Base-by-base conservation (phyloP, 2,329 filamentous ascomycete genomes). In the Aspergillus thermomutatus region DNA sequence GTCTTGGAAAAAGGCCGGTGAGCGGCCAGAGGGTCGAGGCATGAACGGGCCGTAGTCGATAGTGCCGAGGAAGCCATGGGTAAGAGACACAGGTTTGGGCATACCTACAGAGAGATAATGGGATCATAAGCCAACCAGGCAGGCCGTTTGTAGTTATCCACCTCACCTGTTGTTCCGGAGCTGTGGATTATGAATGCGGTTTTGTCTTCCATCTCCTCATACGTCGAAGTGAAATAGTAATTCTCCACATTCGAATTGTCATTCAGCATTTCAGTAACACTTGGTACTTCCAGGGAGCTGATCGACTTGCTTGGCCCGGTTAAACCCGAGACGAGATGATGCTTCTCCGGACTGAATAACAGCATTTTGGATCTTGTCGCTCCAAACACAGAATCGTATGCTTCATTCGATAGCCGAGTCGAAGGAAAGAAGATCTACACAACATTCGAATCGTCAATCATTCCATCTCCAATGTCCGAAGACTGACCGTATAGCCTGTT, bases 161-260 rank as follows among this genome's bases (percentile, higher is more conserved):
- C 28, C 9, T 31, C 10, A 71, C 72, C 72, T 14, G 72, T 74
- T 2, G 71, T 72, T 25, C 72, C 72, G n/a, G 72, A 75, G 19
- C 71, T 75, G 55, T 74, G 73, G 27, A 73, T 69, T 8, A 73
- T 69, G 10, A 68, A 53, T 2, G 57, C 52, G 3, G 55, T 56
- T 3, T 69, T 57, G 50, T 70, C 53, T 54, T 69, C 66, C 6
- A 58, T 59, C 3, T 72, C 64, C 26, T 62, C 54, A 31, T 53
- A 69, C 65, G 2, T 45, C 50, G 40, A 54, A 68, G 7, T 62
- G 53, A 53, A 66, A 34, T 4, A 71, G 10, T 53, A 50, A 21
- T 53, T 51, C 25, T 54, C 27, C 26, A 52, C 54, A 27, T 9
- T 23, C 37, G 11, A 14, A 34, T 17, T 34, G 31, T 59, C 28